phyloP scores from a whole-genome alignment of 75 land plant species.

The Pinus tabuliformis region DNA sequence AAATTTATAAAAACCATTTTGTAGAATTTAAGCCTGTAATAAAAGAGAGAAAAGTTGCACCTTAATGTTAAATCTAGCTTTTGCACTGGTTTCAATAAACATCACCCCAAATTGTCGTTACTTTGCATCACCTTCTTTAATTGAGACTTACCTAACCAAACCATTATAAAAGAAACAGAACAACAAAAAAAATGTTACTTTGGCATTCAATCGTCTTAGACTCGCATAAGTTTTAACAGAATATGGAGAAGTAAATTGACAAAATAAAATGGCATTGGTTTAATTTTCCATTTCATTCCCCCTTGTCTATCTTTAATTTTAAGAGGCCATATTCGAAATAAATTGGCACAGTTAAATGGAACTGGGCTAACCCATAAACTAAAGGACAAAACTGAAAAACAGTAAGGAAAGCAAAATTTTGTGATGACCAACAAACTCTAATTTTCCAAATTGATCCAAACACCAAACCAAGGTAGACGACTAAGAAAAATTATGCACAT shows the following conservation, averaged over 20 bases:
- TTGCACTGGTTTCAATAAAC: conserved; percentile 80
- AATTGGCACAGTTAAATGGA: not conserved
- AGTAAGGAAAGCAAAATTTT: not conserved
- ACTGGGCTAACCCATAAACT: not conserved
- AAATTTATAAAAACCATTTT: not conserved
- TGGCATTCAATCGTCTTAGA: not conserved
- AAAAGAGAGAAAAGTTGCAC: conserved; percentile 15
- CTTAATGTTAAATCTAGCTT: conserved; percentile 74
- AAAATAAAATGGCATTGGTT: not conserved
- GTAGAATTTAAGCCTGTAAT: not conserved
- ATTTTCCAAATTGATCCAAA: not conserved
- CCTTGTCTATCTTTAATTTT: not conserved
- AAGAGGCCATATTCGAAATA: not conserved
- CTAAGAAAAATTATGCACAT: not conserved
- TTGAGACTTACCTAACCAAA: conserved; percentile 57
- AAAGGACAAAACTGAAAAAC: not conserved
- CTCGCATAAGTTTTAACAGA: not conserved
- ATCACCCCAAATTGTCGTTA: conserved; percentile 52
- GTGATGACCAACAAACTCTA: not conserved
- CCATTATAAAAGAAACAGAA: not conserved
- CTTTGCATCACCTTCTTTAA: conserved; percentile 72
- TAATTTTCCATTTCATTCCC: not conserved
- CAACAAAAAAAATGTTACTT: not conserved
- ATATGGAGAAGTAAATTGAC: not conserved
- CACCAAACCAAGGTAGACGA: not conserved